Base-by-base conservation (phyloP, 1,139 yeast genomes). In the Geotrichum macrosporum region DNA sequence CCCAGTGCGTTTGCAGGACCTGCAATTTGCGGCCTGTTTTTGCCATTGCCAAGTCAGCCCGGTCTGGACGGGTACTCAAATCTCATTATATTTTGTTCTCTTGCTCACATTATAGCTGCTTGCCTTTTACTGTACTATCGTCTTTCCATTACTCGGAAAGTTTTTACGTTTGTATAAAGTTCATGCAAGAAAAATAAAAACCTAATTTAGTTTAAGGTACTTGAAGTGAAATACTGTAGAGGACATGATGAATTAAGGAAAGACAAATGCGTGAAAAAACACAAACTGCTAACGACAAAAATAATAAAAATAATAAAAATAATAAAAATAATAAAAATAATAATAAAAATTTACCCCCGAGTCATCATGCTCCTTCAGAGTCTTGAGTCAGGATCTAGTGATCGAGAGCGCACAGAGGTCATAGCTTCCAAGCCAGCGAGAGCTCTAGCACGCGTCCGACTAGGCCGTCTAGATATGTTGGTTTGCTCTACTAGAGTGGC, bases 1-100 rank as follows among this genome's bases (percentile, higher is more conserved):
- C 75, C 80, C 50, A 75, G 76, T 32, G 70, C 76, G 10, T 62
- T 81, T 44, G 69, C 71, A 2, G 70, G 75, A 3, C 65, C 76
- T 49, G 77, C 78, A 29, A 65, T 75, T 37, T 71, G 73, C 3
- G 78, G 79, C 35, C 72, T 73, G 6, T 70, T 76, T 33, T 38
- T 61, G 16, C 58, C 57, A 4, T 42, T 48, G 18, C 44, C 40
- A 3, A 37, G 40, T 15, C 54, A 53, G 5, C 35, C 47, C 37
- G 57, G 52, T 5, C 43, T 52, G 5, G 38, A 36, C 3, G 59
- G 56, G 2, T 57, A 53, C 35, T 39, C 48, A 24, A 55, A 51
- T 27, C 32, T 55, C 5, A 54, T 54, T 19, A 50, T 51, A 4
- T 59, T 53, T 41, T 50, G 58, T 1, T 60, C 63, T 3, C 48